A percentile compares a stretch with the other conserved stretches of the same genome.
Evolutionary conservation across 345 rosid species (phyloP).

Genomic region (Brassica cretica): DNA sequence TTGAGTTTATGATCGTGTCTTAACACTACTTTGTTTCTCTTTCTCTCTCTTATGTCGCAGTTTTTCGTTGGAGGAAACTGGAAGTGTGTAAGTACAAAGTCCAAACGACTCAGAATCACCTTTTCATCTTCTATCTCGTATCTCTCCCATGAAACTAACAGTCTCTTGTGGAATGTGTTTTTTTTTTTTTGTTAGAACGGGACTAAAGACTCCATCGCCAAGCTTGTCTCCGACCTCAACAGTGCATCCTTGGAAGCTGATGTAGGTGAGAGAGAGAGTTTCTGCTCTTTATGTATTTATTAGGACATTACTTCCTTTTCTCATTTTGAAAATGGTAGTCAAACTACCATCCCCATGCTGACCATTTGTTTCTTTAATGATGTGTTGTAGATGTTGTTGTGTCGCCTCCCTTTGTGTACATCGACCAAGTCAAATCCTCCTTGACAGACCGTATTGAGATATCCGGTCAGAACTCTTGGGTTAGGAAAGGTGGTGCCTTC

Average conservation of each 20-base stretch:
- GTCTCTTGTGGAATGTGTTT: conserved; percentile 15
- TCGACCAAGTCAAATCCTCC: conserved; percentile 73
- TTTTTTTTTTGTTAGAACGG: conserved; percentile 56
- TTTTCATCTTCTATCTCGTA: background rate
- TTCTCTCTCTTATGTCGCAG: conserved; percentile 54
- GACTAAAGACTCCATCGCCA: conserved; percentile 81
- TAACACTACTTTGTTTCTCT: background rate
- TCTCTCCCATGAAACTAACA: conserved; percentile 1
- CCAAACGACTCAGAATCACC: background rate
- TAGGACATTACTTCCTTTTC: background rate
- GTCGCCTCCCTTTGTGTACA: conserved; percentile 91
- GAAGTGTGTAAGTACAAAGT: conserved; percentile 81
- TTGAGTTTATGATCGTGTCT: background rate
- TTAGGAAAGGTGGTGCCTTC: conserved; percentile 97
- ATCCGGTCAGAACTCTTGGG: conserved; percentile 97
- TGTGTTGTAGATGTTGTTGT: conserved; percentile 78
- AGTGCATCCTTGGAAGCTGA: conserved; percentile 77
- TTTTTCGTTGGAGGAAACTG: conserved; percentile 99
- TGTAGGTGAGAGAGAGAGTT: conserved; percentile 53
- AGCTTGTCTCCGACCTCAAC: conserved; percentile 93
- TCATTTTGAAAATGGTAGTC: background rate
- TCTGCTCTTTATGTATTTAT: conserved; percentile 1
- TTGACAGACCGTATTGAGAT: conserved; percentile 71
- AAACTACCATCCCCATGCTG: background rate
- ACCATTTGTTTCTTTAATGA: background rate